A percentile compares a stretch with the other conserved stretches of the same genome.
Evolutionary conservation across 352 stramenopile genomes (phyloP).

Genomic region (Globisporangium iwayamae): DNA sequence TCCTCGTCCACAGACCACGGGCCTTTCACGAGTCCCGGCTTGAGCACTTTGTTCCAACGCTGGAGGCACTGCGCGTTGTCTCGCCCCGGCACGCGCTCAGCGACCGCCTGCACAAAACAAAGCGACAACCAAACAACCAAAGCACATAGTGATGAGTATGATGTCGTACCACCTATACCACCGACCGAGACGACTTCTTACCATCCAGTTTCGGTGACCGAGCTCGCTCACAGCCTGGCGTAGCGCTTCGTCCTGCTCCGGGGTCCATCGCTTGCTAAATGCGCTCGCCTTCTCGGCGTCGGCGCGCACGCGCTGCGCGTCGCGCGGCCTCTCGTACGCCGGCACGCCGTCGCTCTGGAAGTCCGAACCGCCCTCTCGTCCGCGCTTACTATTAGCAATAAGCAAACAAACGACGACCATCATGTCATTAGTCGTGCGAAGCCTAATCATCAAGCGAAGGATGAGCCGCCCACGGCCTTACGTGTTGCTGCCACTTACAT

Average conservation of each 20-base stretch:
- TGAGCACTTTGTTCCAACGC: conserved; percentile 89
- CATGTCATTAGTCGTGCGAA: too few relatives aligned
- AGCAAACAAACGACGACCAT: background rate
- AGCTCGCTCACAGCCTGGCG: conserved; percentile 72
- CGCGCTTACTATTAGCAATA: conserved; percentile 28
- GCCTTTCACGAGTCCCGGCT: conserved; percentile 90
- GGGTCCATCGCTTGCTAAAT: conserved; percentile 70
- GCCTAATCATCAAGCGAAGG: background rate
- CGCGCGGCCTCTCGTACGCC: conserved; percentile 32
- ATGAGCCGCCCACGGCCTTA: background rate
- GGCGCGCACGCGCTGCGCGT: conserved; percentile 39
- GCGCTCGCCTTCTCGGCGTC: conserved; percentile 45
- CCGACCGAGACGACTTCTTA: conserved; percentile 14
- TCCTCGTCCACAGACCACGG: conserved; percentile 92
- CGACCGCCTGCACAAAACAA: conserved; percentile 42
- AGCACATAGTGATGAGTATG: background rate
- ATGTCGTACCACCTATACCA: too few relatives aligned
- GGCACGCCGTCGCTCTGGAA: conserved; percentile 10
- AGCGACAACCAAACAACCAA: background rate
- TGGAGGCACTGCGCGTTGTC: conserved; percentile 84
- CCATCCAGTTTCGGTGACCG: conserved; percentile 88
- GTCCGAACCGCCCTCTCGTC: conserved; percentile 19
- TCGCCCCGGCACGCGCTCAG: conserved; percentile 52
- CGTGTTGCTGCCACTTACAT: conserved; percentile 5
- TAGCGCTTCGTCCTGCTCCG: conserved; percentile 84